Evolutionary conservation across 23 red algal genomes (phyloP).

Genomic region (Agarophyton chilense): DNA sequence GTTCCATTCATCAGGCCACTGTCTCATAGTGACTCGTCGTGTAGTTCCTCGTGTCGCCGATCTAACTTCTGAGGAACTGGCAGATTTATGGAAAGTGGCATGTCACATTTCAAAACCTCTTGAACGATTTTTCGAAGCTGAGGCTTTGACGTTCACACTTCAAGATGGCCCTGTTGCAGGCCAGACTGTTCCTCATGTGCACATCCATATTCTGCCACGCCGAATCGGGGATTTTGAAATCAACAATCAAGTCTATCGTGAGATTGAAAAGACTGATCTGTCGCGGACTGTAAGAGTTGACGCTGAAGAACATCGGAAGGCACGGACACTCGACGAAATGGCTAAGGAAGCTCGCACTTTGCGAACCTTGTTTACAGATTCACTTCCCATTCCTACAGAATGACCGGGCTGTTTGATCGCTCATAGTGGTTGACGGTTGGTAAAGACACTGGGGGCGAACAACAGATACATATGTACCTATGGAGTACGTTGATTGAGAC

Average conservation of each 20-base stretch:
- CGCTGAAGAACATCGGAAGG: slow-evolving; percentile 36
- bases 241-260: slow-evolving; percentile 82
- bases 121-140: slow-evolving; percentile 35
- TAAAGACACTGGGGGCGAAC: not conserved
- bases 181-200: slow-evolving; percentile 92
- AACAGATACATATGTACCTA: no score
- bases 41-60: slow-evolving; percentile 69
- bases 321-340: slow-evolving; percentile 59
- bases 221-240: slow-evolving; percentile 71
- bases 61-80: slow-evolving; percentile 61
- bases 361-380: slow-evolving; percentile 44
- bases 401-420: not conserved
- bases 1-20: slow-evolving; percentile 52
- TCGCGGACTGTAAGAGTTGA: slow-evolving; percentile 6
- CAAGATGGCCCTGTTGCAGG: slow-evolving; percentile 86
- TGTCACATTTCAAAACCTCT: slow-evolving; percentile 42
- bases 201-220: slow-evolving; percentile 89
- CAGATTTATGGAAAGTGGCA: slow-evolving; percentile 82
- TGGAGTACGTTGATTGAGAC: no score
- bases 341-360: slow-evolving; percentile 19
- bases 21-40: slow-evolving; percentile 74
- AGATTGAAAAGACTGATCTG: slow-evolving; percentile 48
- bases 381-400: slow-evolving; percentile 40
- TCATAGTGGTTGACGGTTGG: not conserved
- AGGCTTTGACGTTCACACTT: slow-evolving; percentile 74